phyloP scores from a whole-genome alignment of 2,329 filamentous ascomycete genomes.

The Penicillium sp. region DNA sequence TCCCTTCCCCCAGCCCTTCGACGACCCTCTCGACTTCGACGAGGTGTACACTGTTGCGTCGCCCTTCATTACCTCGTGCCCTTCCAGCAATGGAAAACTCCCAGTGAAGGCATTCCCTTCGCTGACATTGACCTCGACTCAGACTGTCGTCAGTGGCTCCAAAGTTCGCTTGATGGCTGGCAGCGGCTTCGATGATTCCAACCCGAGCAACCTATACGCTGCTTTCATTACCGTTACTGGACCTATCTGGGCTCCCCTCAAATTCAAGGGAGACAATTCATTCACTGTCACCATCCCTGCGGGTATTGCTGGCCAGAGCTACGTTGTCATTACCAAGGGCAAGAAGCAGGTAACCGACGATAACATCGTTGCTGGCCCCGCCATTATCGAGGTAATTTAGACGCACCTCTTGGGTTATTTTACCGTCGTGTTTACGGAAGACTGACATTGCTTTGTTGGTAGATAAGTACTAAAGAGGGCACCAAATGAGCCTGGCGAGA shows the following conservation, averaged over 20 bases:
- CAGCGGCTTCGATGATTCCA: slow-evolving; percentile 21
- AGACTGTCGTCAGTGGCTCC: slow-evolving; percentile 16
- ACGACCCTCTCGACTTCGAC: slow-evolving; percentile 58
- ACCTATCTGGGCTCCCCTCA: slow-evolving; percentile 16
- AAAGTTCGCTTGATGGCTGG: slow-evolving; percentile 24
- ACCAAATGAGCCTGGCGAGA: no score
- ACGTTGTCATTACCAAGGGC: slow-evolving; percentile 29
- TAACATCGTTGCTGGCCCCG: slow-evolving; percentile 33
- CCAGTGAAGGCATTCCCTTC: slow-evolving; percentile 61
- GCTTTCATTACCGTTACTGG: slow-evolving; percentile 24
- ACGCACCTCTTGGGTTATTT: no score
- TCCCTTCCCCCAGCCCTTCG: slow-evolving; percentile 61
- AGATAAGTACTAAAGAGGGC: no score
- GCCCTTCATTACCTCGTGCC: slow-evolving; percentile 60
- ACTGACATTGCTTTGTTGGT: no score
- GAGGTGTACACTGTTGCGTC: slow-evolving; percentile 65
- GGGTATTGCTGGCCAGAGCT: slow-evolving; percentile 28
- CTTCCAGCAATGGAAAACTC: slow-evolving; percentile 53
- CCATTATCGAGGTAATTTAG: slow-evolving; percentile 30
- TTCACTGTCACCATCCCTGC: slow-evolving; percentile 25
- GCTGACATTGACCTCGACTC: slow-evolving; percentile 32
- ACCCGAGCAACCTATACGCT: slow-evolving; percentile 16
- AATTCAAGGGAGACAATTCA: slow-evolving; percentile 9
- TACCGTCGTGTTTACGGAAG: no score
- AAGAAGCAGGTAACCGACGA: slow-evolving; percentile 25